phyloP scores from a whole-genome alignment of 768 basidiomycete species.

The Xerocomellus amylosporus region DNA sequence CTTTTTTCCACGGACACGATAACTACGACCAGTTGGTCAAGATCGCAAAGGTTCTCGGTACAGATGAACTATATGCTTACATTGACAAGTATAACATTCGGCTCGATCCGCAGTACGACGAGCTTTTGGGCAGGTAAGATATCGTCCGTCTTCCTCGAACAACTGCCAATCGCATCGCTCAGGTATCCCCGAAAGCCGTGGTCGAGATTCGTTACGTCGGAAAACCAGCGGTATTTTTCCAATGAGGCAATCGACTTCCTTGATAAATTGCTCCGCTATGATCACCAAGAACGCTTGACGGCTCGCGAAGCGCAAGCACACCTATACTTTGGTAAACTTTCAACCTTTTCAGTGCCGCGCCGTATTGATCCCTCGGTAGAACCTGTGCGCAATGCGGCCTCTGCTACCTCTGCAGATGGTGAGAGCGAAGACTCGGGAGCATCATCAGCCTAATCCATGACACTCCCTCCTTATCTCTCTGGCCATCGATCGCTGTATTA shows the following conservation, averaged over 20 bases:
- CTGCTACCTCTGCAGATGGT: conserved; percentile 48
- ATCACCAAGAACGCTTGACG: conserved; percentile 95
- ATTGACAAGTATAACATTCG: conserved; percentile 95
- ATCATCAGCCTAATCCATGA: conserved; percentile 31
- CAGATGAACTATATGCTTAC: conserved; percentile 90
- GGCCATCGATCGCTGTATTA: conserved; percentile 31
- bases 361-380: conserved; percentile 42
- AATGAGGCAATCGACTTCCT: conserved; percentile 96
- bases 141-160: conserved; percentile 2
- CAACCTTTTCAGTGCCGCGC: conserved; percentile 7
- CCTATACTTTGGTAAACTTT: conserved; percentile 78
- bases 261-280: conserved; percentile 93
- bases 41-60: conserved; percentile 96
- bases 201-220: conserved; percentile 92
- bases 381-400: conserved; percentile 54
- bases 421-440: conserved; percentile 55
- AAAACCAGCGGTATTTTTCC: conserved; percentile 94
- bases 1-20: conserved; percentile 99
- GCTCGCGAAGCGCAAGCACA: conserved; percentile 91
- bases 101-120: conserved; percentile 94
- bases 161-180: conserved; percentile 1
- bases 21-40: conserved; percentile 99
- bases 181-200: conserved; percentile 94
- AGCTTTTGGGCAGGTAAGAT: conserved; percentile 78
- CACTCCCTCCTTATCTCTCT: conserved; percentile 26